phyloP scores from a whole-genome alignment of 2,329 filamentous ascomycete species.

The Monilinia fructigena region DNA sequence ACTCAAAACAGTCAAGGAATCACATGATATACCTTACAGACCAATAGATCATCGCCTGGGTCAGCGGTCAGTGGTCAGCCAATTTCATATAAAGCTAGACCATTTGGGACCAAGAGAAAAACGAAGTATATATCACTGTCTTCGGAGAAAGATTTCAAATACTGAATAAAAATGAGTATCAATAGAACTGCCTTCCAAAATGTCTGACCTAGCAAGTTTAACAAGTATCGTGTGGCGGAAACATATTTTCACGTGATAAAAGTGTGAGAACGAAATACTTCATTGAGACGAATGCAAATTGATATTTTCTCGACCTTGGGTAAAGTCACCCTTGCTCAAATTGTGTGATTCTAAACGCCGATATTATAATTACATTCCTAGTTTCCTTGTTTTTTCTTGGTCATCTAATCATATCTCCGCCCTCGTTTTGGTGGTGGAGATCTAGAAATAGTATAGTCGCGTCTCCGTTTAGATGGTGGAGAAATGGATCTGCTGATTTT shows the following conservation, averaged over 20 bases:
- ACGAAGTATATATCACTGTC: background rate
- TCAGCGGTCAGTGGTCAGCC: no score
- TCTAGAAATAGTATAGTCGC: conserved; percentile 35
- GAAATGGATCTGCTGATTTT: conserved; percentile 33
- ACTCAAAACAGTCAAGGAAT: background rate
- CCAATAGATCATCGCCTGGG: background rate
- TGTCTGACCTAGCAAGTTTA: background rate
- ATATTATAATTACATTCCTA: conserved; percentile 11
- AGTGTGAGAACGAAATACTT: background rate
- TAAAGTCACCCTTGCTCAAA: background rate
- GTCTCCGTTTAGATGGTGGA: conserved; percentile 35
- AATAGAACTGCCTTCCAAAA: background rate
- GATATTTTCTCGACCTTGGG: background rate
- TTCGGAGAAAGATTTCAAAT: background rate
- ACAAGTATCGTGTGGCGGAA: background rate
- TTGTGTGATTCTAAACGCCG: background rate
- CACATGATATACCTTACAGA: background rate
- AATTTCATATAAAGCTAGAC: background rate
- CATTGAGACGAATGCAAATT: background rate
- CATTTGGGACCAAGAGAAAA: background rate
- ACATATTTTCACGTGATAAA: background rate
- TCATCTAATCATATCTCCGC: conserved; percentile 29
- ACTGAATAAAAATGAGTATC: background rate
- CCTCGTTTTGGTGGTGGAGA: conserved; percentile 38
- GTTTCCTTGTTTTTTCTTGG: background rate